Conservation (phyloP, 2,329 filamentous ascomycete species). For the Byssochlamys sp. region DNA sequence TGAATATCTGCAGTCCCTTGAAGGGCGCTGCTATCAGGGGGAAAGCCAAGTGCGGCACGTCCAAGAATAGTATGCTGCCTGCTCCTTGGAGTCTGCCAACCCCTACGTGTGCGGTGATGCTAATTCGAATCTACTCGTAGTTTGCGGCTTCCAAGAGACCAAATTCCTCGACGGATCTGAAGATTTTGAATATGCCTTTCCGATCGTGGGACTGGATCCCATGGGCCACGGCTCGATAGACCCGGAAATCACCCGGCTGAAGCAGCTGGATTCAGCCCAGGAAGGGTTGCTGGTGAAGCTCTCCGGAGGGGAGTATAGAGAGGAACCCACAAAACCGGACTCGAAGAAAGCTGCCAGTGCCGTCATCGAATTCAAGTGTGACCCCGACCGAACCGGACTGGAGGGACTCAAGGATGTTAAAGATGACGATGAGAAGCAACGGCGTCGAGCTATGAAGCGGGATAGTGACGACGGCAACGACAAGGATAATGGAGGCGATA, state of each 20-base stretch:
- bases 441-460: constrained; percentile 15
- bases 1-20: constrained; percentile 27
- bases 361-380: constrained; percentile 77
- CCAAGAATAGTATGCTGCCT: constrained; percentile 24
- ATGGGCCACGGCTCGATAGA: constrained; percentile 44
- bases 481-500: constrained; percentile 18
- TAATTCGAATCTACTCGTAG: constrained; percentile 31
- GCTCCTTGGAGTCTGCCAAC: not conserved
- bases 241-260: constrained; percentile 56
- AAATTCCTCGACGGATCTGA: constrained; percentile 41
- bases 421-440: constrained; percentile 17
- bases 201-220: constrained; percentile 64
- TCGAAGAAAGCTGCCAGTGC: constrained; percentile 53
- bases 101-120: not conserved
- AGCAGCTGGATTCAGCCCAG: constrained; percentile 54
- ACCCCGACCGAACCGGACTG: constrained; percentile 59
- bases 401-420: constrained; percentile 42
- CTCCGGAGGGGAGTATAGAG: constrained; percentile 47
- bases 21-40: constrained; percentile 17
- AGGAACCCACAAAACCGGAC: constrained; percentile 36
- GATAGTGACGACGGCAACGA: constrained; percentile 11
- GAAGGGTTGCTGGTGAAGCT: constrained; percentile 66
- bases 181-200: constrained; percentile 49
- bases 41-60: constrained; percentile 21
- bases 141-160: constrained; percentile 63